Conservation (phyloP, 306 rosid species). For the Macrotyloma uniflorum region DNA sequence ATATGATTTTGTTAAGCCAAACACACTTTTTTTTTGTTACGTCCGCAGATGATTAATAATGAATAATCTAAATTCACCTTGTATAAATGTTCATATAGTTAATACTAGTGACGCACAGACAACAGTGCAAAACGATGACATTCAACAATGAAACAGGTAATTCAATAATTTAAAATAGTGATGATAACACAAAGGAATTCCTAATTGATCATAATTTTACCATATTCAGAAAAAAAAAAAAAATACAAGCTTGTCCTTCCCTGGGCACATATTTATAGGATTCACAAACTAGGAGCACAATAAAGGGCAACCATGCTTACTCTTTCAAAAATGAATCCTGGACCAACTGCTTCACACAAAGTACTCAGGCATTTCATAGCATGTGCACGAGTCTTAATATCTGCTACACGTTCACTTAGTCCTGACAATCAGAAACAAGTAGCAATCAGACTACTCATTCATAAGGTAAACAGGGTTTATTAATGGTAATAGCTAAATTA, state of each 20-base stretch:
- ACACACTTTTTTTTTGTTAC: too few species aligned
- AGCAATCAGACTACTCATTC: not conserved
- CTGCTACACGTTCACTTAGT: slow-evolving; percentile 95
- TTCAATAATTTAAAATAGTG: not conserved
- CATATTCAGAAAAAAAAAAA: not conserved
- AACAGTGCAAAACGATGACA: slow-evolving; percentile 1
- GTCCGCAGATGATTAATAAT: too few species aligned
- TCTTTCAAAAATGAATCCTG: slow-evolving; percentile 96
- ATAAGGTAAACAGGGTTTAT: not conserved
- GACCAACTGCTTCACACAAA: slow-evolving; percentile 92
- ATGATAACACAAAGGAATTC: not conserved
- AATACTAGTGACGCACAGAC: not conserved
- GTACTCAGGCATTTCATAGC: slow-evolving; percentile 95
- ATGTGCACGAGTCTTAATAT: slow-evolving; percentile 91
- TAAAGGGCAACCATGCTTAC: slow-evolving; percentile 55
- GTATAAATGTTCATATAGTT: not conserved
- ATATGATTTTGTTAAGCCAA: not conserved
- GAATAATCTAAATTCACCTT: not conserved
- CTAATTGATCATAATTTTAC: not conserved
- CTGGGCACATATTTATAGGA: not conserved
- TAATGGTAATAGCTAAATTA: not conserved
- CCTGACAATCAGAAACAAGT: slow-evolving; percentile 57
- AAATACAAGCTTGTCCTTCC: not conserved
- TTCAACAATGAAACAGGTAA: not conserved
- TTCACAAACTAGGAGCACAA: slow-evolving; percentile 3